A percentile compares a stretch with the other conserved stretches of the same genome.
Conservation (phyloP, 73 alveolate species). For the Symbiodinium natans region DNA sequence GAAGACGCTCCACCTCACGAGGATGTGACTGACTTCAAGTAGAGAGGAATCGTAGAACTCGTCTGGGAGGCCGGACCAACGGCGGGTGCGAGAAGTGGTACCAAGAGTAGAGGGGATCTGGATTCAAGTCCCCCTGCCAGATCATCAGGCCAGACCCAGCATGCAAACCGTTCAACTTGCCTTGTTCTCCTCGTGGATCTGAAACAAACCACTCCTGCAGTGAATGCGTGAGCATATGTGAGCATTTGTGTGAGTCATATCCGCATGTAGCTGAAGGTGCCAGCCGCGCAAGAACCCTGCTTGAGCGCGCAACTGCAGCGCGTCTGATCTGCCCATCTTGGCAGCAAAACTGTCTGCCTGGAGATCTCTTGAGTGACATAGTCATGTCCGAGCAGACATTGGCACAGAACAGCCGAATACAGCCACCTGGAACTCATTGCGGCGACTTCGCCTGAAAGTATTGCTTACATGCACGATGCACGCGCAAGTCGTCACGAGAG, state of each 20-base stretch:
- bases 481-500: no score
- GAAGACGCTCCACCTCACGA: constrained; percentile 49
- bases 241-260: background rate
- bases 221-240: background rate
- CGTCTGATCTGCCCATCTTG: constrained; percentile 73
- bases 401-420: background rate
- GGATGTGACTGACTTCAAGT: no score
- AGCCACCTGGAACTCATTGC: constrained; percentile 40
- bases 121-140: constrained; percentile 66
- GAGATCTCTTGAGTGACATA: background rate
- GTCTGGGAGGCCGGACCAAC: constrained; percentile 11
- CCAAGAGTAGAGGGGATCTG: constrained; percentile 70
- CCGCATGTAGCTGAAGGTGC: background rate
- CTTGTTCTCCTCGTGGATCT: constrained; percentile 89
- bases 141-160: background rate
- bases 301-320: constrained; percentile 19
- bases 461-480: no score
- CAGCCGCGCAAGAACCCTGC: background rate
- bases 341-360: constrained; percentile 83
- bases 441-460: constrained; percentile 61
- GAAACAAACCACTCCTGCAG: constrained; percentile 64
- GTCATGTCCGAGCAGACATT: background rate
- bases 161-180: background rate
- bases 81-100: constrained; percentile 91
- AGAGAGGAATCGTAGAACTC: background rate